Evolutionary conservation across 768 basidiomycete genomes (phyloP), one percentile per base, ranked within the genome.

Genomic region (Calocybe indica): DNA sequence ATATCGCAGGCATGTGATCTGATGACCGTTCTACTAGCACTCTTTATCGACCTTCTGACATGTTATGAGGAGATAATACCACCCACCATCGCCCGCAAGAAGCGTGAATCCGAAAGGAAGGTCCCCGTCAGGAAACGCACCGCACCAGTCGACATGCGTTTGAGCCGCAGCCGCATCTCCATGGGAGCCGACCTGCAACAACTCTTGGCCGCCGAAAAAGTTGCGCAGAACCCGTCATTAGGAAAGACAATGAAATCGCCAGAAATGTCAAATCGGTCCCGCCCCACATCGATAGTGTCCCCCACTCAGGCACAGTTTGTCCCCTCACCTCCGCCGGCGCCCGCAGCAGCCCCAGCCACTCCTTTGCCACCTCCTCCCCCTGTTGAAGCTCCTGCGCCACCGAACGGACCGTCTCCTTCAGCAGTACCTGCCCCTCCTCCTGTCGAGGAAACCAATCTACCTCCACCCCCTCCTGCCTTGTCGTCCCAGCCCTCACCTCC

Each of bases 121-220:
- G 73, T 88, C 39, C 93, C 90, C 9, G 60, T 83, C 15, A 77
- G 92, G 37, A 94, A 93, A 59, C 87, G 89, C 46, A 95, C 93
- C 2, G 85, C 87, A 0, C 84, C 85, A 0, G 69, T 94, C 40
- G 93, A 96, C 62, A 85, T 93, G 82, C 85, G 92, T 40, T 74
- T 91, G 63, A 91, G 85, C 54, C 76, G 92, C 52, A 80, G 81
- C 54, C 77, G 76, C 47, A 80, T 95, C 46, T 85, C 87, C 2
- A 75, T 79, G 3, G 86, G 83, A 22, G 76, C 77, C 3, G 85
- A 92, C 52, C 69, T 80, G 2, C 74, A 80, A 51, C 83, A 90
- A 50, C 69, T 89, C 10, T 75, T 91, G 12, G 82, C 80, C 10
- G 82, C 80, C 33, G 84, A 91, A 58, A 78, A 83, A 53, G 71